These are phyloP conservation scores for Claviceps purpurea DNA, from an alignment of 2,329 filamentous ascomycete genomes.

Conservation along the genomic window DNA sequence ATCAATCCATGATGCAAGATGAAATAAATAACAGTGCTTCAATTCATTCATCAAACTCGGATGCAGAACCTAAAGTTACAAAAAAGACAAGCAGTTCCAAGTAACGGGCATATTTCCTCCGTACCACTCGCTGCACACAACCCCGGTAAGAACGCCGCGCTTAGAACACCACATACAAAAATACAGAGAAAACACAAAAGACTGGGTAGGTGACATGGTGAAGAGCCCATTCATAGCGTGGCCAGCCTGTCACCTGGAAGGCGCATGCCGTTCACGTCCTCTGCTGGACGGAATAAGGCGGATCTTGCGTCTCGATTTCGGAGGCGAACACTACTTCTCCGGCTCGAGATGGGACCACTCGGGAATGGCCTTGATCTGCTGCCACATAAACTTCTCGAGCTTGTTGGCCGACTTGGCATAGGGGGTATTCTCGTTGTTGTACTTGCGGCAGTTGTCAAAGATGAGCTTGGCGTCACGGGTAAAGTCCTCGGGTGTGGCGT, in stretches of 20 bases:
- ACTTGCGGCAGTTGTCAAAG: conserved; percentile 88
- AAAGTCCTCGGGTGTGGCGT: conserved; percentile 84
- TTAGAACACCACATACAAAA: neutral
- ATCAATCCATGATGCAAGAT: too few relatives aligned
- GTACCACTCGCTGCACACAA: neutral
- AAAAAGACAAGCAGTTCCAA: too few relatives aligned
- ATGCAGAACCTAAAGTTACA: too few relatives aligned
- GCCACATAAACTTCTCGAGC: conserved; percentile 90
- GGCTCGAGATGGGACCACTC: conserved; percentile 67
- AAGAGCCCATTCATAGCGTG: too few relatives aligned
- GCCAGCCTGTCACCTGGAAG: neutral
- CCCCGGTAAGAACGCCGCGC: neutral
- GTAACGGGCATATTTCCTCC: too few relatives aligned
- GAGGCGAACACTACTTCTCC: conserved; percentile 23
- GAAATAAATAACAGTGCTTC: too few relatives aligned
- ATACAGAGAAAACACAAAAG: neutral
- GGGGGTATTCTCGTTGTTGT: conserved; percentile 89
- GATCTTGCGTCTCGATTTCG: conserved; percentile 4
- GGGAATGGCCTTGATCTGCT: conserved; percentile 77
- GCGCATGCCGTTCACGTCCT: neutral
- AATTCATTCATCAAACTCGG: too few relatives aligned
- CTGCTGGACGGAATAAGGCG: neutral
- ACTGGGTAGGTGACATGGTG: too few relatives aligned
- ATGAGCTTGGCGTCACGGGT: conserved; percentile 77
- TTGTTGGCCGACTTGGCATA: conserved; percentile 94